These are phyloP conservation scores for Epicoccum sorghinum DNA, from an alignment of 2,329 filamentous ascomycete species.

Conservation along the genomic window DNA sequence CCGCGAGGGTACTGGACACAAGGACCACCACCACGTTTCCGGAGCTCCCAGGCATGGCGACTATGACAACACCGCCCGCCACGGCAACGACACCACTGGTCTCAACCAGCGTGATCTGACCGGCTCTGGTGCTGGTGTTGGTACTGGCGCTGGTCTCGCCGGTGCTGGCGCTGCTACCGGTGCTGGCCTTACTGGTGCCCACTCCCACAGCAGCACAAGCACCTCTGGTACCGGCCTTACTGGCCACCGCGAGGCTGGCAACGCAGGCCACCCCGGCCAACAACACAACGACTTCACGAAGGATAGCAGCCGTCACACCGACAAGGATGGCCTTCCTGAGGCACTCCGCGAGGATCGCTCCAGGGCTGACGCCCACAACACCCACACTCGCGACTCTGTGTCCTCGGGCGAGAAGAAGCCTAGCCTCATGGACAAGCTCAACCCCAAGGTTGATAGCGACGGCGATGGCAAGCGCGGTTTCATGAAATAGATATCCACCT, in stretches of 20 bases:
- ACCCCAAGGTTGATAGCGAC: constrained; percentile 59
- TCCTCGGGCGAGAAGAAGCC: constrained; percentile 48
- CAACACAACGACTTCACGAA: constrained; percentile 16
- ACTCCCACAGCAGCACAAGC: background rate
- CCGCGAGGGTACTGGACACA: constrained; percentile 26
- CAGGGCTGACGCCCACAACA: constrained; percentile 18
- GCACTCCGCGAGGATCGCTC: constrained; percentile 24
- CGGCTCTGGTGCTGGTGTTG: background rate
- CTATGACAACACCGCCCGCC: constrained; percentile 14
- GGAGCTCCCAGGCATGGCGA: constrained; percentile 25
- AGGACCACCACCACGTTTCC: constrained; percentile 14
- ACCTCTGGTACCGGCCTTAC: constrained; percentile 17
- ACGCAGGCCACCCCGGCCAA: constrained; percentile 5
- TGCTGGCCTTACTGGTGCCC: background rate
- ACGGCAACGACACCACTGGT: constrained; percentile 7
- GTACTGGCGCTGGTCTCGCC: background rate
- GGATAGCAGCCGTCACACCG: constrained; percentile 7
- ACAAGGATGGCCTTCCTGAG: constrained; percentile 18
- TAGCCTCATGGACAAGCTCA: constrained; percentile 59
- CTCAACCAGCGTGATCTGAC: constrained; percentile 10
- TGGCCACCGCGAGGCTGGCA: background rate
- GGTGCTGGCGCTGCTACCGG: no score
- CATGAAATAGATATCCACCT: constrained; percentile 51
- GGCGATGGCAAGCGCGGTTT: constrained; percentile 64
- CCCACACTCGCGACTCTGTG: constrained; percentile 10